Conservation (phyloP, 2,329 filamentous ascomycete genomes). For the Phoma sp. region DNA sequence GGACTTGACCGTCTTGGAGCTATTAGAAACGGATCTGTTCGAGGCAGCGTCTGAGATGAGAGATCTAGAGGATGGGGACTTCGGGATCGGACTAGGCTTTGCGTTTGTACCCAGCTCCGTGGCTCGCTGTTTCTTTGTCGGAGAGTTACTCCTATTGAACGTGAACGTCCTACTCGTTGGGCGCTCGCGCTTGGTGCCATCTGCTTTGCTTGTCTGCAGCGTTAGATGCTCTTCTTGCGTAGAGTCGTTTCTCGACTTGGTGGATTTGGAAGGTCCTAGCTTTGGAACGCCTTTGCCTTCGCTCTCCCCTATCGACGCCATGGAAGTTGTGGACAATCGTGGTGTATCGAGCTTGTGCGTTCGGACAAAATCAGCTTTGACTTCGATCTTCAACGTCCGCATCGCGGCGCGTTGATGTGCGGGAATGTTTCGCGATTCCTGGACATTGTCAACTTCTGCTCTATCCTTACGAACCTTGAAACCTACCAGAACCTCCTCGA, state of each 20-base stretch:
- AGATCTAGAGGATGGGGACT: slow-evolving; percentile 65
- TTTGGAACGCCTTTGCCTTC: slow-evolving; percentile 17
- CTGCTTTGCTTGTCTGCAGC: slow-evolving; percentile 7
- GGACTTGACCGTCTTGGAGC: slow-evolving; percentile 76
- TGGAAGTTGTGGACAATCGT: slow-evolving; percentile 57
- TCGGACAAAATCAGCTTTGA: slow-evolving; percentile 94
- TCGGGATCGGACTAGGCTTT: slow-evolving; percentile 73
- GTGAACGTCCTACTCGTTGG: slow-evolving; percentile 80
- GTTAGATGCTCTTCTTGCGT: slow-evolving; percentile 38
- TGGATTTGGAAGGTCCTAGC: slow-evolving; percentile 52
- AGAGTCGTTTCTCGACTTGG: slow-evolving; percentile 41
- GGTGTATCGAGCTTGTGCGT: slow-evolving; percentile 75
- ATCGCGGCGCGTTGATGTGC: slow-evolving; percentile 95
- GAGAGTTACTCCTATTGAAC: slow-evolving; percentile 73
- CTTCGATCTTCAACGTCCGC: slow-evolving; percentile 83
- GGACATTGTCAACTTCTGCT: slow-evolving; percentile 7
- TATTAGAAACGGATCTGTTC: slow-evolving; percentile 68
- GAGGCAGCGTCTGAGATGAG: slow-evolving; percentile 60
- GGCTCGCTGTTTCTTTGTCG: slow-evolving; percentile 75
- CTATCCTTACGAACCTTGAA: slow-evolving; percentile 49
- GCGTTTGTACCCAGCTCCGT: slow-evolving; percentile 64
- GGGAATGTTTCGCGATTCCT: slow-evolving; percentile 91
- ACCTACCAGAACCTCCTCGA: slow-evolving; percentile 66
- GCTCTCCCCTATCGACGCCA: slow-evolving; percentile 43
- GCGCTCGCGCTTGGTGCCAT: slow-evolving; percentile 50